These are phyloP conservation scores for Sporothrix globosa DNA, from an alignment of 2,329 filamentous ascomycete genomes.

Conservation along the genomic window DNA sequence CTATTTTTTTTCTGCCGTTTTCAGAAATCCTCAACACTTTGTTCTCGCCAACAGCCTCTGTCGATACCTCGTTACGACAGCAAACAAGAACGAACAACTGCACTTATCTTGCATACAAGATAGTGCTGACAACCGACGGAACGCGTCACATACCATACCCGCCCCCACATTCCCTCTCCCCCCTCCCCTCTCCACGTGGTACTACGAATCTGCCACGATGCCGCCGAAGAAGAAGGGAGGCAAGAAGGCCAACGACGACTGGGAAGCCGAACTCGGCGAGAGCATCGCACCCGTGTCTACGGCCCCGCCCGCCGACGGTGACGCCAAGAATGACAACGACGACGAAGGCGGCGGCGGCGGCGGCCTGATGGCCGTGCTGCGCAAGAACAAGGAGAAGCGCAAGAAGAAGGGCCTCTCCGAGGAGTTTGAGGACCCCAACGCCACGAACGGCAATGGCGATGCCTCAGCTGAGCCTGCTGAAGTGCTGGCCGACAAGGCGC, in stretches of 20 bases:
- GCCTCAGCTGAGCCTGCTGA: slow-evolving; percentile 47
- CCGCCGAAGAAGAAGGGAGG: slow-evolving; percentile 85
- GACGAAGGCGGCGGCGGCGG: slow-evolving; percentile 61
- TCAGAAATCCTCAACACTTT: not conserved
- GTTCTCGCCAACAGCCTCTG: not conserved
- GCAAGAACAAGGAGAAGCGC: slow-evolving; percentile 82
- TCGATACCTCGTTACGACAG: not conserved
- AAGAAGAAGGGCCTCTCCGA: slow-evolving; percentile 83
- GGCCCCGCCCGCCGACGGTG: slow-evolving; percentile 51
- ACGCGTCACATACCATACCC: not conserved
- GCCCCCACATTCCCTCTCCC: not conserved
- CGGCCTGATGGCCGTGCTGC: slow-evolving; percentile 77
- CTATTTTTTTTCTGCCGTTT: slow-evolving; percentile 25
- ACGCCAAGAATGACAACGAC: slow-evolving; percentile 51
- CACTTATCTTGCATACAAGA: not conserved
- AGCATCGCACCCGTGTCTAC: slow-evolving; percentile 64
- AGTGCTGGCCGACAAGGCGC: slow-evolving; percentile 67
- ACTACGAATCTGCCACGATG: slow-evolving; percentile 59
- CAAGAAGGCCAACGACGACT: slow-evolving; percentile 86
- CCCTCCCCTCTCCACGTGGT: not conserved
- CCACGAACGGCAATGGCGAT: slow-evolving; percentile 52
- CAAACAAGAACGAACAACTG: not conserved
- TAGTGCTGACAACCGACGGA: slow-evolving; percentile 8
- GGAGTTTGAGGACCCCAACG: slow-evolving; percentile 69
- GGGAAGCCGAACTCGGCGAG: slow-evolving; percentile 92